Percentiles rank a stretch among this genome's conserved stretches.
Evolutionary conservation across 495 filamentous ascomycete genomes (phyloP).

Genomic region (Saxophila tyrrhenica): DNA sequence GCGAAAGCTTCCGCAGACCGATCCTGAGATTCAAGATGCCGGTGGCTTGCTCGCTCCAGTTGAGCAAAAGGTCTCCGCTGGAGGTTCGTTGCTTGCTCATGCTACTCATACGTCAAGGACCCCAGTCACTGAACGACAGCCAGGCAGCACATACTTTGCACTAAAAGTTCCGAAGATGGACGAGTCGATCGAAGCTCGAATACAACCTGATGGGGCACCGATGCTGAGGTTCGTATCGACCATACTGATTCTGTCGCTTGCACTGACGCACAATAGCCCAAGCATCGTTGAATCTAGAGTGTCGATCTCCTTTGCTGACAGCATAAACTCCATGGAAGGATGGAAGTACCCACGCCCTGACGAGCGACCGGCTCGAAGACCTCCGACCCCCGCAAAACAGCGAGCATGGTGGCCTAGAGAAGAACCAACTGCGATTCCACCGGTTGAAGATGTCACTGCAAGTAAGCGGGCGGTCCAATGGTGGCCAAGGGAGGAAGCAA

Average conservation of each 20-base stretch:
- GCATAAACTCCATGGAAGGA: not conserved
- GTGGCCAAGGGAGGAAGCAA: not conserved
- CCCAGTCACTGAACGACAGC: not conserved
- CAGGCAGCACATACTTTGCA: constrained; percentile 4
- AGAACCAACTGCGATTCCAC: too few relatives aligned
- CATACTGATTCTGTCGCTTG: not conserved
- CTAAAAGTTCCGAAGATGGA: not conserved
- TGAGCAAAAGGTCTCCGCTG: constrained; percentile 10
- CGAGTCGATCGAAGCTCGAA: too few relatives aligned
- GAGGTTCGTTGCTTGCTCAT: not conserved
- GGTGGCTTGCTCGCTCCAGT: constrained; percentile 10
- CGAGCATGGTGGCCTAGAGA: too few relatives aligned
- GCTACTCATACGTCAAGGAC: not conserved
- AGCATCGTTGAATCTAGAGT: constrained; percentile 11
- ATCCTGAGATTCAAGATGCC: constrained; percentile 1
- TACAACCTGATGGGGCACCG: not conserved
- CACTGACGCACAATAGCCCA: not conserved
- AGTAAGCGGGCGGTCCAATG: too few relatives aligned
- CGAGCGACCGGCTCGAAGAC: not conserved
- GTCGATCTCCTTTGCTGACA: constrained; percentile 11
- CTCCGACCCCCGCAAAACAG: not conserved
- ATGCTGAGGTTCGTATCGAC: not conserved
- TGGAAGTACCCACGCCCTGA: constrained; percentile 1
- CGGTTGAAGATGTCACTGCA: too few relatives aligned
- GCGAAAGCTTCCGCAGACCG: not conserved